Base-by-base conservation (phyloP, 1,139 yeast genomes). In the Candida tetrigidarum region DNA sequence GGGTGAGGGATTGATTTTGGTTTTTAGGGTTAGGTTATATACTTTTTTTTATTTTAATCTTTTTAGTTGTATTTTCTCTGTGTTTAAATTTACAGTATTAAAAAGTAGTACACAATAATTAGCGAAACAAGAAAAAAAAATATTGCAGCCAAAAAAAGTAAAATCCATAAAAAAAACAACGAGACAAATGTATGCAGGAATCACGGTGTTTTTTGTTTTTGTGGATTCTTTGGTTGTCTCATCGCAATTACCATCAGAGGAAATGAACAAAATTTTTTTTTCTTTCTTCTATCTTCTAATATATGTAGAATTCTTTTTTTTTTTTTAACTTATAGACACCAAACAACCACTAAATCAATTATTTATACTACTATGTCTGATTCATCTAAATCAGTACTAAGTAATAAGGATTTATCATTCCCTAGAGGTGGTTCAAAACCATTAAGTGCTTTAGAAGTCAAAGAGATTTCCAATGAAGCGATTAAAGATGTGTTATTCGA, bases 351-450 rank as follows among this genome's bases (percentile, higher is more conserved):
- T 19, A 25, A 20, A 25, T n/a, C 16, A 4, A 8, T 7, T 7
- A 12, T 10, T 12, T 10, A 7, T 5, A 10, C n/a, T 7, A 48
- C 27, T 14, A 56, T 56, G 59, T 48, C 54, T 46, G 60, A 55
- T 44, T 39, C 59, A 30, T 43, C 53, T 11, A 51, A 50, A 33
- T 52, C 57, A 32, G 48, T 46, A 41, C 41, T 72, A 46, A 69
- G 67, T 48, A 71, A 71, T 50, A 78, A 74, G 51, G 95, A 87
- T 52, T 78, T 83, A 43, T 81, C 96, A 15, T 93, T 93, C 62
- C 99, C 99, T 41, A 85, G 99, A 81, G 99, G 99, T 57, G 97
- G 97, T 45, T 81, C 87, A 9, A 80, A 92, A 19, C 89, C 84
- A 14, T 77, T 92, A 63, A 82, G 96, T 2, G 92, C 99, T 4